Percentiles rank a stretch among this genome's conserved stretches.
phyloP scores from a whole-genome alignment of 2,329 filamentous ascomycete genomes.

The Fusarium sp. region DNA sequence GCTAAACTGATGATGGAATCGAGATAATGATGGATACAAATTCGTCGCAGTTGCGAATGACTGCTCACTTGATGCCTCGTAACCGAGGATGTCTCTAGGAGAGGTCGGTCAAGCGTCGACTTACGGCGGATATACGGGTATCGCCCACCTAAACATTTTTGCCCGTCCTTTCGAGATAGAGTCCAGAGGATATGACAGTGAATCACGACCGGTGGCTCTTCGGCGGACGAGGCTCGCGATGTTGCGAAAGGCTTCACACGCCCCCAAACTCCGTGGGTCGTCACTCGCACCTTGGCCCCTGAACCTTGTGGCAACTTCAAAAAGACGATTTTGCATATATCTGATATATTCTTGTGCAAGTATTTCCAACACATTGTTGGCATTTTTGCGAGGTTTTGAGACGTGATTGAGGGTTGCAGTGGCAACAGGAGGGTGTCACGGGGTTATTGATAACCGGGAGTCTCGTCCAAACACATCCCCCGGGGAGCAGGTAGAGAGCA shows the following conservation, averaged over 20 bases:
- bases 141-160: neutral
- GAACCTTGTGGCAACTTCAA: slow-evolving; percentile 15
- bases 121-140: neutral
- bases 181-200: neutral
- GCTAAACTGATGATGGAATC: neutral
- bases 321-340: neutral
- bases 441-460: slow-evolving; percentile 9
- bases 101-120: neutral
- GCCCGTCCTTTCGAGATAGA: neutral
- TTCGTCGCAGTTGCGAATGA: slow-evolving; percentile 15
- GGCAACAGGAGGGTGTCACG: slow-evolving; percentile 9
- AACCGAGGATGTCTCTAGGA: neutral
- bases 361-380: neutral
- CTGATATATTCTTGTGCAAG: neutral
- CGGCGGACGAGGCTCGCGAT: slow-evolving; percentile 4
- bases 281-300: slow-evolving; percentile 26
- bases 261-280: slow-evolving; percentile 11
- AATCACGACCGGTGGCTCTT: neutral
- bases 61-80: neutral
- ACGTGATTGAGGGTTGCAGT: neutral
- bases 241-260: slow-evolving; percentile 24
- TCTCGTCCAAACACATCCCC: slow-evolving; percentile 1
- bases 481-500: neutral
- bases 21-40: neutral
- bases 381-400: neutral